Evolutionary conservation across 2,329 filamentous ascomycete species (phyloP).

Genomic region (Penicillium sp.): DNA sequence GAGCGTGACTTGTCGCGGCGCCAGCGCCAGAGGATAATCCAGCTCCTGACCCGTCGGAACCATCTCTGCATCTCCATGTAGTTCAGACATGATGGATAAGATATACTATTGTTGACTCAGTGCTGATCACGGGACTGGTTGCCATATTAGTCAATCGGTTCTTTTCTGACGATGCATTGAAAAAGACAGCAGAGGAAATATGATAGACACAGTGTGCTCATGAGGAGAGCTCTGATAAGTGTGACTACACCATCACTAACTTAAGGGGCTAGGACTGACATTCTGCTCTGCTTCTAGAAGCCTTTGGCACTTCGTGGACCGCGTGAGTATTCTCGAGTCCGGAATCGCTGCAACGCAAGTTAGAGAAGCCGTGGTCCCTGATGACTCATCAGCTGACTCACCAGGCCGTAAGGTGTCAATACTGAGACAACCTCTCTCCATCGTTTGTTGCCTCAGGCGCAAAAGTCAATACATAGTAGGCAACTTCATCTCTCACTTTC

Average conservation of each 20-base stretch:
- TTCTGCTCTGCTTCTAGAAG: conserved; percentile 27
- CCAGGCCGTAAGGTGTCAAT: background rate
- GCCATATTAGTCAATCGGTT: conserved; percentile 30
- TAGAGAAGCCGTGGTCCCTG: conserved; percentile 34
- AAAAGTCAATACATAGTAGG: background rate
- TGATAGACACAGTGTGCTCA: background rate
- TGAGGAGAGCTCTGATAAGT: background rate
- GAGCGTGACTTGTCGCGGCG: conserved; percentile 74
- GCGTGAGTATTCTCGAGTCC: conserved; percentile 46
- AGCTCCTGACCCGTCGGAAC: conserved; percentile 32
- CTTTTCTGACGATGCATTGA: background rate
- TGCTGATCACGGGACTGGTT: conserved; percentile 38
- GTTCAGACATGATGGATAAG: conserved; percentile 36
- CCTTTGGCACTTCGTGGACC: conserved; percentile 41
- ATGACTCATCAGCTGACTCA: conserved; percentile 19
- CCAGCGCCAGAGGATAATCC: conserved; percentile 66
- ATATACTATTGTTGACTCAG: conserved; percentile 11
- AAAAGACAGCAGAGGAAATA: background rate
- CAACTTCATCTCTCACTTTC: too few species aligned
- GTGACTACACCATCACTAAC: background rate
- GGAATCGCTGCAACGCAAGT: conserved; percentile 41
- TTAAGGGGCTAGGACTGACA: conserved; percentile 23
- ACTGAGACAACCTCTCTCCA: background rate
- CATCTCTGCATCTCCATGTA: conserved; percentile 35
- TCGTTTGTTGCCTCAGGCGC: background rate